Evolutionary conservation across 2,329 filamentous ascomycete genomes (phyloP), one percentile per base, ranked within the genome.

Genomic region (Balansia obtecta): DNA sequence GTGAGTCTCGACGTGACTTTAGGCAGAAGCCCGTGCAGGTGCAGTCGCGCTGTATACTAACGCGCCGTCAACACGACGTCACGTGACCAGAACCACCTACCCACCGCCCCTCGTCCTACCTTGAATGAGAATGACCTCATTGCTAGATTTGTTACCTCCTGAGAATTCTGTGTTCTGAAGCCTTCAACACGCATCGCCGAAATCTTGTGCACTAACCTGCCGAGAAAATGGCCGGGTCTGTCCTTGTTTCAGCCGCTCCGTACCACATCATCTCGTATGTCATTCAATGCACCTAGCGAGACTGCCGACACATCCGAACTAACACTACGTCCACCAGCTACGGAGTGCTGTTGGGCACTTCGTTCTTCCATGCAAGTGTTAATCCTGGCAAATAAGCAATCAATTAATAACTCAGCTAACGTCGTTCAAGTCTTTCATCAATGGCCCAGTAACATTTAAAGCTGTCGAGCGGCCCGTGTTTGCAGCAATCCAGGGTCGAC

Each of bases 281-380:
- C 11, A n/a, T 32, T 5, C 15, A 12, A 13, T 11, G 11, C 16
- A 6, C 15, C 40, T 6, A 46, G 13, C 15, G 30, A n/a, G 32
- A 46, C 46, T 38, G n/a, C 43, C 20, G 13, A 30, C 43, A 46
- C 8, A 20, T 47, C 20, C 15, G 49, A 43, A 53, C 60, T 63
- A 54, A 64, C 53, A 48, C 37, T 4, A 16, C 18, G n/a, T n/a
- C 45, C 48, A 15, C 45, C 58, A 93, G 88, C 63, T 95, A 94
- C 69, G 89, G 88, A 57, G 89, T 88, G 18, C 78, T 97, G 46
- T 74, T 97, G 13, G 93, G 93, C 56, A 84, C 85, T 30, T 86
- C 88, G 39, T 76, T 95, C 65, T 97, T 89, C 69, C 88, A 97
- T 65, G 83, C 85, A 68, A 39, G 55, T 50, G 9, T 3, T 5